Base-by-base conservation (phyloP, 169 alveolate genomes). In the Cryptosporidium tyzzeri region DNA sequence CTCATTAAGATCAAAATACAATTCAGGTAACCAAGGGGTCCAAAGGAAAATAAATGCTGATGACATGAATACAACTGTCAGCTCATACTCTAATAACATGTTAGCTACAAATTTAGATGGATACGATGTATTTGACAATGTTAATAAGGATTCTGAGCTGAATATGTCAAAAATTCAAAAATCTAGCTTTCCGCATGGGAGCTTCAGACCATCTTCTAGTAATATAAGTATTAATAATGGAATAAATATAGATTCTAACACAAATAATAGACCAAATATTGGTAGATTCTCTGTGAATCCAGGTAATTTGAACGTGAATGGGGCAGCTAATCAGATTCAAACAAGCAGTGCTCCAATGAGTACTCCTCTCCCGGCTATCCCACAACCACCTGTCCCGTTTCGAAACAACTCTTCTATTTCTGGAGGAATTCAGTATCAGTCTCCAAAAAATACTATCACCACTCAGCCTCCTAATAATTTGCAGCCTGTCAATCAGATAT, bases 1-100 rank as follows among this genome's bases (percentile, higher is more conserved):
- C 16, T 48, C 85, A 0, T 45, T 71, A 31, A 45, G 48, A 71
- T 48, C 85, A 51, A 71, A 51, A 55, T 71, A 71, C 48, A 48
- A 31, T 50, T 55, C 61, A 71, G 48, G 37, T 71, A 50, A 71
- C 48, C 50, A 35, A 39, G 50, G 12, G 39, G 80, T 29, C 37
- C 80, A 69, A 21, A 21, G 61, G 21, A 69, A 69, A 69, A 23
- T 41, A 16, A 10, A 69, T 35, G n/a, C 2, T 37, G 80, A 21
- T n/a, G 59, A 37, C 23, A 9, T 21, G 18, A 37, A 69, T 37
- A 21, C 33, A 41, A 10, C 58, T 12, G 59, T 18, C 10, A 39
- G 31, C n/a, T 35, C 61, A 12, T 69, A 41, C 58, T 69, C 55
- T n/a, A 50, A 69, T 69, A 69, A 39, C 37, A 44, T 50, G n/a